Percentiles rank a stretch among this genome's conserved stretches.
These are phyloP conservation scores for Yarrowia sp. DNA, from an alignment of 805 yeast species.

Conservation along the genomic window DNA sequence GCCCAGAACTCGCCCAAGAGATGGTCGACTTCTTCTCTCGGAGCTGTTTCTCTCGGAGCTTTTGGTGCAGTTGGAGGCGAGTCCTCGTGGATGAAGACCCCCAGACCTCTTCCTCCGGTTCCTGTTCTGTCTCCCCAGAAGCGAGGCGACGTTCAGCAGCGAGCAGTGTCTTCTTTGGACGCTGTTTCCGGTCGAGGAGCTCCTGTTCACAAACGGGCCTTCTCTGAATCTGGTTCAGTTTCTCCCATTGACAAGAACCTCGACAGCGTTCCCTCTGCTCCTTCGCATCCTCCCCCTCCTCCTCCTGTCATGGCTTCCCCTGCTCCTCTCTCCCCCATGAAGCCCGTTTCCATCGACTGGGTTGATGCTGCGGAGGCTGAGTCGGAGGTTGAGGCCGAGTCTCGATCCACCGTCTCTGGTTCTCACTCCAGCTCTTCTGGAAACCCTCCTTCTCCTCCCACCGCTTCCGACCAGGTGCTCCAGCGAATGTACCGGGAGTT, in stretches of 20 bases:
- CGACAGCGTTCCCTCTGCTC: not conserved
- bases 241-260: not conserved
- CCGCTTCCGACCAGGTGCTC: constrained; percentile 28
- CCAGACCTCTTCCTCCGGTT: constrained; percentile 12
- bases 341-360: not conserved
- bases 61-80: constrained; percentile 1
- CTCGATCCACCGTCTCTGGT: not conserved
- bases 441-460: constrained; percentile 13
- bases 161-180: not conserved
- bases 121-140: not conserved
- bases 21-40: not conserved
- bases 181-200: not conserved
- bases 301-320: not conserved
- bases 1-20: constrained; percentile 5
- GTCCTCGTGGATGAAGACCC: constrained; percentile 8
- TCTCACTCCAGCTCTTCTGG: not conserved
- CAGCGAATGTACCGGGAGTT: constrained; percentile 32
- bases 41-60: not conserved
- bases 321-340: not conserved
- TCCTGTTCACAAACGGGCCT: not conserved
- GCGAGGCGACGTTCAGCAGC: not conserved
- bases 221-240: not conserved
- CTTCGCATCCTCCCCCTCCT: constrained; percentile 17
- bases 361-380: not conserved
- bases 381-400: not conserved